Base-by-base conservation (phyloP, 2,329 filamentous ascomycete genomes). In the Venturia carpophila region DNA sequence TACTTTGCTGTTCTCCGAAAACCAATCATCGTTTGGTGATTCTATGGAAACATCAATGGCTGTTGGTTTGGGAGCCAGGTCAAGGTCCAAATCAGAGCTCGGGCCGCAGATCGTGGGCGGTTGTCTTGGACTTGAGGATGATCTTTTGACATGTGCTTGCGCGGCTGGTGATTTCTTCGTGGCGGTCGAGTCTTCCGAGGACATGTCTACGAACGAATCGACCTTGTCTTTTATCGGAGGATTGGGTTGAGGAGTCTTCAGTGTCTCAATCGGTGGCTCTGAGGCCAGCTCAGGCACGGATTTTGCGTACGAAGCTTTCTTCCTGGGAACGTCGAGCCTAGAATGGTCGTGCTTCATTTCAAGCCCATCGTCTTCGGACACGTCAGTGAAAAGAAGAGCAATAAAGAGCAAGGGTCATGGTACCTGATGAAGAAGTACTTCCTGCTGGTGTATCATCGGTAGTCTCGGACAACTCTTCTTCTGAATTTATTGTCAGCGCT, bases 21-120 rank as follows among this genome's bases (percentile, higher is more conserved):
- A 58, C 52, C 52, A 58, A 37, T 58, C 52, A 17, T 58, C 52
- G 3, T 58, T 37, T 58, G 27, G 27, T n/a, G 52, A 34, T 34
- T 37, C 52, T 37, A 58, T 11, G 13, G 21, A 58, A 5, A 58
- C 30, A 21, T 58, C 52, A 3, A 58, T 58, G 30, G 30, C 11
- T n/a, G 52, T 15, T 34, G 30, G n/a, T n/a, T n/a, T 58, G 15
- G 30, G 30, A 34, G 27, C 2, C 2, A 58, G 1, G 0, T 4
- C 24, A 3, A 58, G 52, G 52, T 37, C 27, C 27, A 58, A 21
- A 15, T 21, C 6, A 15, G 6, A 21, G n/a, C 17, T 58, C 19
- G 27, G 27, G 30, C 9, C 10, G 5, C 2, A n/a, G 52, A n/a
- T n/a, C 5, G 52, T 34, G 19, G 52, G 27, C 30, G 19, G 19